Conservation (phyloP, 805 yeast species). For the Suhomyces sp. region DNA sequence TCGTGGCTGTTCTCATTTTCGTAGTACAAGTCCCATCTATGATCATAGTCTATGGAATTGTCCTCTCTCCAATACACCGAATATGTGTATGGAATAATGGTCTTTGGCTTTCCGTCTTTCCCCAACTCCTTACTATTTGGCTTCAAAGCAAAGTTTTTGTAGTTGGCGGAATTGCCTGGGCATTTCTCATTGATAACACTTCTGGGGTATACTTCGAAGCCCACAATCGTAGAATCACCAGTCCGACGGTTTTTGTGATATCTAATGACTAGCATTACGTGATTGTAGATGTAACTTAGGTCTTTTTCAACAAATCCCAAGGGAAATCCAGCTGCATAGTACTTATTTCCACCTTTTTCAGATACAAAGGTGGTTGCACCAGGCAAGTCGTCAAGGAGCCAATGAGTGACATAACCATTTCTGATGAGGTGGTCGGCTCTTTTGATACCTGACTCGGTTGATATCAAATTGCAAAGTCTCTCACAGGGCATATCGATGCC, state of each 20-base stretch:
- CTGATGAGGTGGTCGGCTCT: slow-evolving; percentile 61
- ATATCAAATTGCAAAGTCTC: slow-evolving; percentile 64
- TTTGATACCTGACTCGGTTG: slow-evolving; percentile 47
- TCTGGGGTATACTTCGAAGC: slow-evolving; percentile 86
- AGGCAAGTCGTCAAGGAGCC: slow-evolving; percentile 81
- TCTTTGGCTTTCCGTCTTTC: slow-evolving; percentile 25
- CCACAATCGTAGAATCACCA: slow-evolving; percentile 61
- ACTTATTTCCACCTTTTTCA: slow-evolving; percentile 55
- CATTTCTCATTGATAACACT: slow-evolving; percentile 67
- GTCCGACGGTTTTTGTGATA: slow-evolving; percentile 50
- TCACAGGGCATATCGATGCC: slow-evolving; percentile 65
- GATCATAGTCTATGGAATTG: slow-evolving; percentile 55
- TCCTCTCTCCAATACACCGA: slow-evolving; percentile 90
- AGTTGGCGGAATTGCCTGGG: slow-evolving; percentile 69
- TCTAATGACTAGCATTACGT: slow-evolving; percentile 75
- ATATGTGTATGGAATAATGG: slow-evolving; percentile 71
- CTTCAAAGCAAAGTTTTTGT: slow-evolving; percentile 53
- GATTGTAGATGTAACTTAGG: slow-evolving; percentile 65
- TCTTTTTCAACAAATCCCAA: slow-evolving; percentile 67
- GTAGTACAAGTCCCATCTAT: slow-evolving; percentile 73
- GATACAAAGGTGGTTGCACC: slow-evolving; percentile 81
- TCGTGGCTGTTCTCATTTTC: slow-evolving; percentile 48
- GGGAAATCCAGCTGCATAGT: slow-evolving; percentile 85
- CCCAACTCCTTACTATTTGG: slow-evolving; percentile 20
- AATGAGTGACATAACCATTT: slow-evolving; percentile 73